A percentile compares a stretch with the other conserved stretches of the same genome.
phyloP scores from a whole-genome alignment of 179 eudicot genomes.

The Beta lomatogona region DNA sequence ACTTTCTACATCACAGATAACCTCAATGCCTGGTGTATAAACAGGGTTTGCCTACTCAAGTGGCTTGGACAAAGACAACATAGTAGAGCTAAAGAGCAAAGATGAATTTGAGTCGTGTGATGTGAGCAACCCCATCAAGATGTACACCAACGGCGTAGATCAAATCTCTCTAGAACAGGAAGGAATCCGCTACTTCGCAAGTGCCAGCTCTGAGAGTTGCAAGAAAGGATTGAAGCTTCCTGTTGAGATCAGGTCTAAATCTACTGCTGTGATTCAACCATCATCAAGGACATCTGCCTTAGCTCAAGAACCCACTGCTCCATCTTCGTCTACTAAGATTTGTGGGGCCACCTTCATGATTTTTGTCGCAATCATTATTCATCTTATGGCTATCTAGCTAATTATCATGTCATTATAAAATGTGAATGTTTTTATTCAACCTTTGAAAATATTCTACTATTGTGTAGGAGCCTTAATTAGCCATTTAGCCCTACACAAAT shows the following conservation, averaged over 20 bases:
- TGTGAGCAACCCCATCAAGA: conserved; percentile 67
- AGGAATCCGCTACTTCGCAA: conserved; percentile 77
- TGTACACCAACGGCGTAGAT: conserved; percentile 64
- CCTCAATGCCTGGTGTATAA: not conserved
- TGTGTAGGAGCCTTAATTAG: not conserved
- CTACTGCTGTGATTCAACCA: conserved; percentile 21
- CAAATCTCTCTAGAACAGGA: conserved; percentile 49
- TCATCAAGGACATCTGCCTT: conserved; percentile 5
- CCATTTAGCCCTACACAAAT: too few relatives aligned
- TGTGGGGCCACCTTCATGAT: conserved; percentile 23
- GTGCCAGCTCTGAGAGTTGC: conserved; percentile 61
- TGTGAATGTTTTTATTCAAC: not conserved
- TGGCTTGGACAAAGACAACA: conserved; percentile 47
- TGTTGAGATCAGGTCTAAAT: conserved; percentile 55
- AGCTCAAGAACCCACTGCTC: conserved; percentile 34
- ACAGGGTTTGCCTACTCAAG: conserved; percentile 76
- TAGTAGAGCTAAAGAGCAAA: conserved; percentile 65
- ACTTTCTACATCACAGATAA: not conserved
- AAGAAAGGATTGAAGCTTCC: conserved; percentile 74
- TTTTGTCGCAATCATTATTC: conserved; percentile 10
- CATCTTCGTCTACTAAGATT: conserved; percentile 30
- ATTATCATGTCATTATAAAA: not conserved
- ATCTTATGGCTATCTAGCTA: conserved; percentile 10
- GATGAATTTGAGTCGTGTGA: conserved; percentile 69
- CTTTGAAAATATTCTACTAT: not conserved